These are phyloP conservation scores for Ophidiomyces ophidiicola DNA, from an alignment of 2,329 filamentous ascomycete species.

Conservation along the genomic window DNA sequence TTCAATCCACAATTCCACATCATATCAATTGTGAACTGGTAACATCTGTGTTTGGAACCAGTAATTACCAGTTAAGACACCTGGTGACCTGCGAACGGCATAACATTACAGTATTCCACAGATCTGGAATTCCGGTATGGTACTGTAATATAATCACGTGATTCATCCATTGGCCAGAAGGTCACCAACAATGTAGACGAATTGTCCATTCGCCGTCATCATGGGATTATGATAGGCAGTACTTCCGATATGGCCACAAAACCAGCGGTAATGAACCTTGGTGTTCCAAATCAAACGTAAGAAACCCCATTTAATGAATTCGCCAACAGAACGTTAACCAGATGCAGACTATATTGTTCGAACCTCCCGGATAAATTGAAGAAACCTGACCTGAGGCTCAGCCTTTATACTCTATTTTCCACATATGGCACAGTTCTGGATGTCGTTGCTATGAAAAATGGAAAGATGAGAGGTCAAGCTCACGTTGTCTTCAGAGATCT, in stretches of 20 bases:
- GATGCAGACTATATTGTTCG: constrained; percentile 64
- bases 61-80: no score
- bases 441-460: constrained; percentile 75
- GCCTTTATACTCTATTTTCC: constrained; percentile 85
- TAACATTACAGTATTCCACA: no score
- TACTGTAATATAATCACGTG: no score
- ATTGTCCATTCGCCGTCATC: constrained; percentile 2
- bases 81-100: no score
- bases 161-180: no score
- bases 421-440: constrained; percentile 89
- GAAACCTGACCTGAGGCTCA: constrained; percentile 74
- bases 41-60: no score
- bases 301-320: constrained; percentile 22
- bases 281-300: constrained; percentile 66
- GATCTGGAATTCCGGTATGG: no score
- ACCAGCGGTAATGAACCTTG: constrained; percentile 27
- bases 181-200: no score
- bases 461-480: constrained; percentile 90
- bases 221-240: constrained; percentile 4
- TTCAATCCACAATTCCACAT: no score
- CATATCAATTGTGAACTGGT: no score
- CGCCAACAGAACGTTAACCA: constrained; percentile 21
- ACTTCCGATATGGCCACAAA: constrained; percentile 27
- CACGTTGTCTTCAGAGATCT: constrained; percentile 84
- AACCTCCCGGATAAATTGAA: constrained; percentile 85